These are phyloP conservation scores for Fermentozyma sake DNA, from an alignment of 1,139 yeast species.

Conservation along the genomic window DNA sequence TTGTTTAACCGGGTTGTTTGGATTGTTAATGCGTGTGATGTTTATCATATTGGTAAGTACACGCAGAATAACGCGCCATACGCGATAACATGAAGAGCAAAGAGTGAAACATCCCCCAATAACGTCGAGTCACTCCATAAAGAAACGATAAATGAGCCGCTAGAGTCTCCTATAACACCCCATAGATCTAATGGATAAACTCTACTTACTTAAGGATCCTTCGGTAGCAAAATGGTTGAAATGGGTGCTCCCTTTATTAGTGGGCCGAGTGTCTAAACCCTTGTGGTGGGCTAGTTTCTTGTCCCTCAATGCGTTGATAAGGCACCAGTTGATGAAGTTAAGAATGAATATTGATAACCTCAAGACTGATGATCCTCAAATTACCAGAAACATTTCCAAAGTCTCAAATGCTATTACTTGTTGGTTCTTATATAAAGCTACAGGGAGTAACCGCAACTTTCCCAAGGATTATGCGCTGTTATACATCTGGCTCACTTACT, in stretches of 20 bases:
- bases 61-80: too few species aligned
- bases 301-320: constrained; percentile 29
- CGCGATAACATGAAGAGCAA: too few species aligned
- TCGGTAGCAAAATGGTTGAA: constrained; percentile 24
- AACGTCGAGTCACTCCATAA: too few species aligned
- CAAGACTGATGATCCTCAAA: not conserved
- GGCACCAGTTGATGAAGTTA: constrained; percentile 5
- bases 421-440: constrained; percentile 28
- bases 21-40: too few species aligned
- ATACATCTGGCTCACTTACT: constrained; percentile 32
- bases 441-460: constrained; percentile 21
- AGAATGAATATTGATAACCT: constrained; percentile 4
- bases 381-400: constrained; percentile 8
- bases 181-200: too few species aligned
- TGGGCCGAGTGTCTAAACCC: constrained; percentile 24
- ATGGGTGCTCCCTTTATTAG: constrained; percentile 25
- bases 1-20: too few species aligned
- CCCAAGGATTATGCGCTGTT: constrained; percentile 40
- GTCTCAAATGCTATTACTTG: constrained; percentile 27
- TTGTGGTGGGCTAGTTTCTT: constrained; percentile 30
- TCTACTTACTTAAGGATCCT: too few species aligned
- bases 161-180: too few species aligned
- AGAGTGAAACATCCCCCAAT: too few species aligned
- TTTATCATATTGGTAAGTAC: too few species aligned
- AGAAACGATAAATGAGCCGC: too few species aligned